These are phyloP conservation scores for Pythium plurisporium DNA, from an alignment of 352 stramenopile species.

Conservation along the genomic window DNA sequence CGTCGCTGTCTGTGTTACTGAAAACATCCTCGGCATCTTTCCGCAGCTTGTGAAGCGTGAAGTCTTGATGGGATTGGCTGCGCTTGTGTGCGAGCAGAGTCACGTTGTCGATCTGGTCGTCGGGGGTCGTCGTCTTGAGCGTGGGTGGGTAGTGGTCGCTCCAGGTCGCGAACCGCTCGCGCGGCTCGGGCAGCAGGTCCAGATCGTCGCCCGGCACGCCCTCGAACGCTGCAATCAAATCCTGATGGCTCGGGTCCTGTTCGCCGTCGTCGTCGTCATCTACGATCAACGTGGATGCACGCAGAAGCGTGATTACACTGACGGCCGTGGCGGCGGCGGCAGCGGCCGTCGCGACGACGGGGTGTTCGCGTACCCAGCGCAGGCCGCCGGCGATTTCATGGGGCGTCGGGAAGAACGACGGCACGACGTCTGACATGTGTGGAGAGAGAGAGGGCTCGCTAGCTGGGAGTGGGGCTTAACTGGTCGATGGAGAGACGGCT, in stretches of 20 bases:
- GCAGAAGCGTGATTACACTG: slow-evolving; percentile 62
- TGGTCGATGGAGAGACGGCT: too few species aligned
- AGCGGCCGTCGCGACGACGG: slow-evolving; percentile 62
- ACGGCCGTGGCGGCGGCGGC: slow-evolving; percentile 63
- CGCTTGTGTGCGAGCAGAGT: slow-evolving; percentile 1
- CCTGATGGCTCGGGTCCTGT: too few species aligned
- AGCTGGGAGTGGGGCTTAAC: too few species aligned
- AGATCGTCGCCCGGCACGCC: not conserved
- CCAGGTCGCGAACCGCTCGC: slow-evolving; percentile 29
- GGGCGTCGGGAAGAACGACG: slow-evolving; percentile 78
- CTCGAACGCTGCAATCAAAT: too few species aligned
- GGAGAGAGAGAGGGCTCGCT: too few species aligned
- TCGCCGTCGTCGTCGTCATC: slow-evolving; percentile 22
- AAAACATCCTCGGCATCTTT: slow-evolving; percentile 42
- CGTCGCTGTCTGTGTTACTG: slow-evolving; percentile 63
- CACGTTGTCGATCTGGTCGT: not conserved
- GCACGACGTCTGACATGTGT: slow-evolving; percentile 53
- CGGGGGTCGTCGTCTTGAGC: not conserved
- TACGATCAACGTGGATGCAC: slow-evolving; percentile 4
- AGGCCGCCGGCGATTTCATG: slow-evolving; percentile 72
- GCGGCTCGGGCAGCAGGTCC: slow-evolving; percentile 11
- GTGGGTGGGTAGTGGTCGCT: slow-evolving; percentile 21
- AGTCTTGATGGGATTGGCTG: slow-evolving; percentile 8
- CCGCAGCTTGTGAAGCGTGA: slow-evolving; percentile 14
- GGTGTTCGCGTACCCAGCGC: slow-evolving; percentile 68